Conservation (phyloP, 768 basidiomycete genomes). For the Sarcodon sp. region DNA sequence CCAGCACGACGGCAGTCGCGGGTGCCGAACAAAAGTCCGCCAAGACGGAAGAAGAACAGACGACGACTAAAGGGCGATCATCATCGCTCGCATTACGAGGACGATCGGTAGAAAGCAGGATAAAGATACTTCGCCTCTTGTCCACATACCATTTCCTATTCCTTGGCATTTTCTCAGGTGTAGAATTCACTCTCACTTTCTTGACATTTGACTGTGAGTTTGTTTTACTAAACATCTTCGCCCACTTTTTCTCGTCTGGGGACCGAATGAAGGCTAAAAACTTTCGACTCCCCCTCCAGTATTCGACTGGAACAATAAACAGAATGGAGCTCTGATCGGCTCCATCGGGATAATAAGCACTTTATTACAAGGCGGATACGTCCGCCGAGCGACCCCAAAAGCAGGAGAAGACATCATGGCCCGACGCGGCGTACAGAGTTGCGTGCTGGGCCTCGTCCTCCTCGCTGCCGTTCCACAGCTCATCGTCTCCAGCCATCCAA, state of each 20-base stretch:
- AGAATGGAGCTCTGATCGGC: slow-evolving; percentile 76
- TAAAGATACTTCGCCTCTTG: slow-evolving; percentile 43
- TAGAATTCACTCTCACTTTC: slow-evolving; percentile 96
- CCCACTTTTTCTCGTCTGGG: not conserved
- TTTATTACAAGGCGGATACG: slow-evolving; percentile 87
- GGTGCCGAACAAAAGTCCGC: slow-evolving; percentile 11
- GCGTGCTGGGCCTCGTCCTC: slow-evolving; percentile 54
- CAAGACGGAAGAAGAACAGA: slow-evolving; percentile 7
- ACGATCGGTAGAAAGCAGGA: slow-evolving; percentile 30
- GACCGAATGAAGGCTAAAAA: no score
- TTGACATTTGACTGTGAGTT: slow-evolving; percentile 75
- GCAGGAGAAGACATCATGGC: slow-evolving; percentile 79
- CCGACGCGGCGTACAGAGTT: slow-evolving; percentile 62
- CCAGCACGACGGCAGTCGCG: slow-evolving; percentile 4
- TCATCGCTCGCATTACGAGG: slow-evolving; percentile 1
- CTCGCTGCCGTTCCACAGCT: slow-evolving; percentile 61
- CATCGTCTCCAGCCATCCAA: slow-evolving; percentile 19
- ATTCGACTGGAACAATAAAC: slow-evolving; percentile 79
- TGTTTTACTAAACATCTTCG: not conserved
- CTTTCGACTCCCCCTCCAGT: slow-evolving; percentile 30
- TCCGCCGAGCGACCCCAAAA: slow-evolving; percentile 65
- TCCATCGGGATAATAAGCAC: slow-evolving; percentile 89
- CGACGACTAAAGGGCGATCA: not conserved
- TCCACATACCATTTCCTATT: slow-evolving; percentile 74
- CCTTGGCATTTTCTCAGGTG: slow-evolving; percentile 83